Evolutionary conservation across 768 basidiomycete genomes (phyloP).

Genomic region (Psilocybe azurescens): DNA sequence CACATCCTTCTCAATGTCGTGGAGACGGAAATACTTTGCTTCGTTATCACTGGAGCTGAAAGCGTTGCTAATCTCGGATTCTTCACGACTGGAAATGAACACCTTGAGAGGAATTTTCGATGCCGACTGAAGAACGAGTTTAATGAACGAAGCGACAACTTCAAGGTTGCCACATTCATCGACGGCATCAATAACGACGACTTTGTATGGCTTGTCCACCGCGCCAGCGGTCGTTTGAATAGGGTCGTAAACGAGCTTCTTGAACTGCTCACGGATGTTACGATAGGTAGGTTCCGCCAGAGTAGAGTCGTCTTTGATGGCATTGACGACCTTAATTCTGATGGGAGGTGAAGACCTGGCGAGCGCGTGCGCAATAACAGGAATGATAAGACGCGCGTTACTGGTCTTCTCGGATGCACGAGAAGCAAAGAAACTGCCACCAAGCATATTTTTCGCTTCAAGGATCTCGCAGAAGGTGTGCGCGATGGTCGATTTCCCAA

Average conservation of each 20-base stretch:
- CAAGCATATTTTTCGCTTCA: constrained; percentile 3
- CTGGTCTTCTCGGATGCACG: constrained; percentile 11
- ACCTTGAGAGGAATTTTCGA: constrained; percentile 11
- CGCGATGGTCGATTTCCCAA: too few relatives aligned
- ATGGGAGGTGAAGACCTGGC: constrained; percentile 16
- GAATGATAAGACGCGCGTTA: constrained; percentile 11
- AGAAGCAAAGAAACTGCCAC: constrained; percentile 12
- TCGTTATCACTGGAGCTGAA: too few relatives aligned
- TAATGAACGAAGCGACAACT: constrained; percentile 11
- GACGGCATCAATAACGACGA: constrained; percentile 17
- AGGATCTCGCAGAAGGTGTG: constrained; percentile 11
- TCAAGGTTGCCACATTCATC: constrained; percentile 14
- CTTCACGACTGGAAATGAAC: constrained; percentile 15
- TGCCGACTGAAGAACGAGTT: constrained; percentile 9
- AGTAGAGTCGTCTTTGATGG: constrained; percentile 13
- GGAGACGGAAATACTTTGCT: too few relatives aligned
- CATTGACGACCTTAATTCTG: constrained; percentile 11
- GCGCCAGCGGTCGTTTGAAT: neutral
- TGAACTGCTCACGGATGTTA: constrained; percentile 14
- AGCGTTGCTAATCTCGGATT: neutral
- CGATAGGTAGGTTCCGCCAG: constrained; percentile 14
- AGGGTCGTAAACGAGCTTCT: constrained; percentile 5
- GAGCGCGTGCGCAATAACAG: constrained; percentile 10
- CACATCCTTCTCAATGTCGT: too few relatives aligned
- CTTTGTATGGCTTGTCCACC: constrained; percentile 8